phyloP scores from a whole-genome alignment of 2,329 filamentous ascomycete genomes.

The Aspergillus costaricaensis region DNA sequence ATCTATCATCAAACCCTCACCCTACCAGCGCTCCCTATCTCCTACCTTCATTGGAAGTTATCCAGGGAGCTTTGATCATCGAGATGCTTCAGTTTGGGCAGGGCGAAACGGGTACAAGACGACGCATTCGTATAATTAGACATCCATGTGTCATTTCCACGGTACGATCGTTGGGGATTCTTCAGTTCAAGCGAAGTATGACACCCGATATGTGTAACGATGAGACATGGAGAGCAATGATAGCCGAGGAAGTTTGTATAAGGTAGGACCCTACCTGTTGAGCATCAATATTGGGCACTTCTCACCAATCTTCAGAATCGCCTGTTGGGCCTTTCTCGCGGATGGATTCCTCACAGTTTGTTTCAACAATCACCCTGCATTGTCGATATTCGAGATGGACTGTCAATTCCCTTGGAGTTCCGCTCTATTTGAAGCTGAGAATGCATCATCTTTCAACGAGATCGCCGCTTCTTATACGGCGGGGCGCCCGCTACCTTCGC shows the following conservation, averaged over 20 bases:
- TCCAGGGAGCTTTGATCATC: constrained; percentile 34
- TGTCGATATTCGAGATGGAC: constrained; percentile 35
- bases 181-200: constrained; percentile 26
- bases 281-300: background rate
- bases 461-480: constrained; percentile 16
- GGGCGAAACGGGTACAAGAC: constrained; percentile 29
- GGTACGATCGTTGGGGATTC: constrained; percentile 31
- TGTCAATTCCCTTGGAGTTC: constrained; percentile 35
- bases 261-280: constrained; percentile 4
- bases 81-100: constrained; percentile 38
- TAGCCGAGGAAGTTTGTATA: constrained; percentile 33
- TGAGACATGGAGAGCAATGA: constrained; percentile 23
- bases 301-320: constrained; percentile 16
- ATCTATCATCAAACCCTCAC: constrained; percentile 17
- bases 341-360: constrained; percentile 37
- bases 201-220: constrained; percentile 21
- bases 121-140: constrained; percentile 35
- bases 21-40: constrained; percentile 9
- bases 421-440: constrained; percentile 34
- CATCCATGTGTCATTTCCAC: constrained; percentile 35
- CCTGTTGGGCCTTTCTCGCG: constrained; percentile 35
- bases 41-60: constrained; percentile 23
- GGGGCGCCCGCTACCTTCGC: constrained; percentile 23
- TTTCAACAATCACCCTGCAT: constrained; percentile 33
- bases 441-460: constrained; percentile 25